phyloP scores from a whole-genome alignment of 768 basidiomycete species.

The Phallus indusiatus region DNA sequence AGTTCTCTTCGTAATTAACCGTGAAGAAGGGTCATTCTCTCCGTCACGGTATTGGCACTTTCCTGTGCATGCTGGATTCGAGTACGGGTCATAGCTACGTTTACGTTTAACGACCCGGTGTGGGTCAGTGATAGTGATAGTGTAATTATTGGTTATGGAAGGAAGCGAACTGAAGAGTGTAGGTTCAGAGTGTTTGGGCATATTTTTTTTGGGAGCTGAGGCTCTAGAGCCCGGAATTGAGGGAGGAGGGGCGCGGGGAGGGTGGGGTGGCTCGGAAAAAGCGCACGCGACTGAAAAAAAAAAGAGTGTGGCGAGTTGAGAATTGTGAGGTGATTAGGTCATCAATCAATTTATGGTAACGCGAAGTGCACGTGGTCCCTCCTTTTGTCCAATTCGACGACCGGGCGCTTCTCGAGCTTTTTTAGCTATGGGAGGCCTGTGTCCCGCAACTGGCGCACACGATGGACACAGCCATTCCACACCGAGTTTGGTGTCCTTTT shows the following conservation, averaged over 20 bases:
- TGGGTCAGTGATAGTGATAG: neutral
- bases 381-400: too few species aligned
- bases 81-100: neutral
- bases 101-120: neutral
- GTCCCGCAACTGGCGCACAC: too few species aligned
- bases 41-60: neutral
- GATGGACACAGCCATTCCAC: too few species aligned
- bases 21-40: neutral
- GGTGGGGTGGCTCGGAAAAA: neutral
- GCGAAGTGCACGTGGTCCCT: too few species aligned
- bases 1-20: neutral
- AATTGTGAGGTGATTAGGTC: neutral
- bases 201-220: neutral
- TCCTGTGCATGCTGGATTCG: too few species aligned
- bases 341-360: too few species aligned
- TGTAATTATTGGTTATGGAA: conserved; percentile 1
- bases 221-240: too few species aligned
- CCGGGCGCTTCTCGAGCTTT: too few species aligned
- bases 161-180: neutral
- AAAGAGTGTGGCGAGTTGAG: neutral
- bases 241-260: neutral
- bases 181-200: neutral
- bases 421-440: too few species aligned
- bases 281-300: neutral
- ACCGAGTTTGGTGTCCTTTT: too few species aligned